Base-by-base conservation (phyloP, 2,329 filamentous ascomycete genomes). In the Cercospora sp. region DNA sequence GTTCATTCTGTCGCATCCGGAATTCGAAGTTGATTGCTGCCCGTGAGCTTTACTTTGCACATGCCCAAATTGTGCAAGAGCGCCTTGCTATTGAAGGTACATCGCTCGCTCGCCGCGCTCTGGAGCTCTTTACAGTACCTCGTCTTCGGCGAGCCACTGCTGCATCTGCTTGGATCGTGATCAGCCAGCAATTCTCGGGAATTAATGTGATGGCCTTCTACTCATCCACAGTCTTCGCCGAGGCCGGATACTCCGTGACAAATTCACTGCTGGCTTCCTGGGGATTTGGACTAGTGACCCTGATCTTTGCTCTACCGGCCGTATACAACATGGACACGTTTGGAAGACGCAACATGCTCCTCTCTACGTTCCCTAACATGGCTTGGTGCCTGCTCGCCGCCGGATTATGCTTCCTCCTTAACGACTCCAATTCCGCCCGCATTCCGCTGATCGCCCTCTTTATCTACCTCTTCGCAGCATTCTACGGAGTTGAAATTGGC, bases 231-330 rank as follows among this genome's bases (percentile, higher is more conserved):
- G 74, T 78, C 61, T 78, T 79, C 69, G 67, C 69, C 3, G 66
- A 77, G 23, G 76, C 77, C 7, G 76, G 76, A 8, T 80, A 79
- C 18, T 63, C 75, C 71, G 18, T 73, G 81, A 71, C 83, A 81
- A 70, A 82, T 79, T 71, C 81, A 4, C 76, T 89, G 13, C 78
- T 87, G n/a, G 86, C 85, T 0, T 87, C 86, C 0, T 85, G 84
- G 72, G 87, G 86, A 0, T 88, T 88, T 66, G 87, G 87, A 2
- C 76, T 87, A 0, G 81, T 87, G 63, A 87, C 85, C 69, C 87
- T 87, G 69, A 58, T 87, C 60, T 87, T 88, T 70, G 86, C 86
- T 0, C 84, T 83, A 67, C 87, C 87, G 0, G 86, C 87, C 1
- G 78, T 89, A 39, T 88, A 82, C 81, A 81, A 42, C n/a, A 83